These are phyloP conservation scores for Xylona heveae DNA, from an alignment of 495 filamentous ascomycete genomes.

Conservation along the genomic window DNA sequence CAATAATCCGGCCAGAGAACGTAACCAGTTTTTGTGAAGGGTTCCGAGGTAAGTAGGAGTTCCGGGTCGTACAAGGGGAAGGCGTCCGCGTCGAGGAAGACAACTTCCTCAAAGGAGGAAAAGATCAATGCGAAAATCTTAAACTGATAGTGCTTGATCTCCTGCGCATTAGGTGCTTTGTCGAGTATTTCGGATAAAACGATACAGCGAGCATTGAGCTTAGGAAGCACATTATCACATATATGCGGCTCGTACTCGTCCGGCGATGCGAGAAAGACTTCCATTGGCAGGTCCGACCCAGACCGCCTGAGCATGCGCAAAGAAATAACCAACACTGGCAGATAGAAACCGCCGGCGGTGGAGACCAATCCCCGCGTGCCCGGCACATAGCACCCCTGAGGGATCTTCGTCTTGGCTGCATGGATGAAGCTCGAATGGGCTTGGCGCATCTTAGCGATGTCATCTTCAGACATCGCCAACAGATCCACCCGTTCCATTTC, in stretches of 20 bases:
- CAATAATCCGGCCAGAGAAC: slow-evolving; percentile 11
- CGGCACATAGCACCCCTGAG: not conserved
- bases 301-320: not conserved
- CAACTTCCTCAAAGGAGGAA: slow-evolving; percentile 10
- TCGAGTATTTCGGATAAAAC: not conserved
- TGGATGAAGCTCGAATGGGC: too few species aligned
- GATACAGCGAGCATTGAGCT: not conserved
- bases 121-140: slow-evolving; percentile 10
- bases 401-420: too few species aligned
- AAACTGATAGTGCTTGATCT: slow-evolving; percentile 6
- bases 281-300: not conserved
- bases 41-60: slow-evolving; percentile 7
- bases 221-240: not conserved
- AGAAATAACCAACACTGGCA: not conserved
- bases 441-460: too few species aligned
- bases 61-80: slow-evolving; percentile 9
- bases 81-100: slow-evolving; percentile 11
- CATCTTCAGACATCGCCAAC: too few species aligned
- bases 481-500: too few species aligned
- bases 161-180: not conserved
- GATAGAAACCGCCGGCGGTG: not conserved
- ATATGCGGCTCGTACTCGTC: not conserved
- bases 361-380: not conserved
- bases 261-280: not conserved
- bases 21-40: slow-evolving; percentile 7